Conservation (phyloP, 2,329 filamentous ascomycete species). For the Diaporthe helianthi region DNA sequence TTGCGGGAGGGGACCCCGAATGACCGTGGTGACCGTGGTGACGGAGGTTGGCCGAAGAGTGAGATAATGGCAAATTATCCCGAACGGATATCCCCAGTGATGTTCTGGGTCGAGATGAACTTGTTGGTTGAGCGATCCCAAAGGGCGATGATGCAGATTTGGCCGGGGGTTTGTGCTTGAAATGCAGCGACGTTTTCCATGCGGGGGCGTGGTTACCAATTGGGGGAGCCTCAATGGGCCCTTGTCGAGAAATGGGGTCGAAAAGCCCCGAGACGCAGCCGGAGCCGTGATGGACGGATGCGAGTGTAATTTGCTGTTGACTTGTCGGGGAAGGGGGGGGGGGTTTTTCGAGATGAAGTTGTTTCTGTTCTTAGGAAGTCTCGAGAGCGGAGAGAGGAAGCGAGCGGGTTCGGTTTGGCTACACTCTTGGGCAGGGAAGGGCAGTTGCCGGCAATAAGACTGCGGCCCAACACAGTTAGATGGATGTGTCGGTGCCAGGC, state of each 20-base stretch:
- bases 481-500: not conserved
- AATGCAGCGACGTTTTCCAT: slow-evolving; percentile 17
- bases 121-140: not conserved
- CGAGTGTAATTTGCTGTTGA: slow-evolving; percentile 14
- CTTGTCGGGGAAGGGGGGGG: slow-evolving; percentile 11
- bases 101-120: slow-evolving; percentile 3
- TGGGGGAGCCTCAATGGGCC: slow-evolving; percentile 4
- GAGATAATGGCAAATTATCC: slow-evolving; percentile 18
- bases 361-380: slow-evolving; percentile 1
- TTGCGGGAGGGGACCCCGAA: slow-evolving; percentile 8
- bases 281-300: slow-evolving; percentile 12
- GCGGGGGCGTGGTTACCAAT: slow-evolving; percentile 21
- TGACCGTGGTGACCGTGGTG: slow-evolving; percentile 10
- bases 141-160: slow-evolving; percentile 16
- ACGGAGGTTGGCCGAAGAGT: slow-evolving; percentile 32
- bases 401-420: slow-evolving; percentile 5
- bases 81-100: slow-evolving; percentile 6
- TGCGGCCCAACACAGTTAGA: slow-evolving; percentile 22
- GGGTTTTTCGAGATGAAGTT: slow-evolving; percentile 1
- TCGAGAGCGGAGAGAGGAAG: not conserved
- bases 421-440: not conserved
- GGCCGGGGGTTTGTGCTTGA: not conserved
- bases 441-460: slow-evolving; percentile 21
- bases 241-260: slow-evolving; percentile 2
- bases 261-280: slow-evolving; percentile 24